Evolutionary conservation across 2,329 filamentous ascomycete genomes (phyloP), one percentile per base, ranked within the genome.

Genomic region (Penicillium sp.): DNA sequence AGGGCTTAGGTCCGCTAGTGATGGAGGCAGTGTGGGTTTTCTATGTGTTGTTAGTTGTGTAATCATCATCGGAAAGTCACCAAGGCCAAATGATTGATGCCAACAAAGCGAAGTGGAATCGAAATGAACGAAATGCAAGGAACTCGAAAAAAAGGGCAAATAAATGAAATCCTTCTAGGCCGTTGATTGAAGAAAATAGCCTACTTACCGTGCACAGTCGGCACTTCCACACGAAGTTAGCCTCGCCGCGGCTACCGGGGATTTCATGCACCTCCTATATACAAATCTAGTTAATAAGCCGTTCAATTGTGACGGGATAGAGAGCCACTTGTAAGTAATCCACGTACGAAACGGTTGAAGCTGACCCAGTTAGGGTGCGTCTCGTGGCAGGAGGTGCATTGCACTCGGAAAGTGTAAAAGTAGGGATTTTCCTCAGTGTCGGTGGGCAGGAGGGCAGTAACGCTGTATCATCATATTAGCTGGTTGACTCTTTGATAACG

Each of bases 191-290:
- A 9, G 18, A 48, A 31, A 50, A 43, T 40, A 20, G 39, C 5
- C 34, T 18, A 72, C 77, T 31, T 64, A 94, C 92, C 85, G 94
- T 95, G 86, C 94, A 99, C 72, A 94, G 93, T 77, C 95, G 96
- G 83, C 94, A 99, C 74, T 87, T 92, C 93, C 94, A 99, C n/a
- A 99, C 94, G 75, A 99, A 99, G 76, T 97, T 97, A 59, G 94
- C 94, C 75, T 97, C 92, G 62, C 94, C 94, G 69, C 91, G 85
- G 74, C 92, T 97, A 35, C 92, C 92, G 61, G 90, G 94, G 74
- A 97, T 86, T 62, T 97, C 92, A 71, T 95, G 92, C 69, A 81
- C 83, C 72, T 97, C 93, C 91, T 96, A 60, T 16, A 55, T 10
- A 31, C 47, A 14, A 7, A 54, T 2, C n/a, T 9, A 45, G 44